A percentile compares a stretch with the other conserved stretches of the same genome.
Conservation (phyloP, 2,329 filamentous ascomycete genomes). For the Fusarium begoniae region DNA sequence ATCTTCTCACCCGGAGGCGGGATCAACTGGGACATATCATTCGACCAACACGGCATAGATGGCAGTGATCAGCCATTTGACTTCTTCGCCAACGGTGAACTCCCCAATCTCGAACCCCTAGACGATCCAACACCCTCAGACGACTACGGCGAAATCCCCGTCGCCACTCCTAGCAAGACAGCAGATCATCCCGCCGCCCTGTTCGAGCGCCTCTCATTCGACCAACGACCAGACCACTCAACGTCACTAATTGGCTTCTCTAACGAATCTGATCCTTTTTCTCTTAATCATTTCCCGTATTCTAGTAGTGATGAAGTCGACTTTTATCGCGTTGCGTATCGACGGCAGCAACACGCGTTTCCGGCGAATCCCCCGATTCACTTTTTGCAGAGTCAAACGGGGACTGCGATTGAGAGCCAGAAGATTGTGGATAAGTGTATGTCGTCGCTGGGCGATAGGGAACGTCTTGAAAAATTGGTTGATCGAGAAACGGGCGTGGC, state of each 20-base stretch:
- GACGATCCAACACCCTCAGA: background rate
- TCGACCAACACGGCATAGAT: background rate
- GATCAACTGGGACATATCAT: background rate
- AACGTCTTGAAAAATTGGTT: background rate
- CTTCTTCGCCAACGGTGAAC: slow-evolving; percentile 1
- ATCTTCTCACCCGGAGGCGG: background rate
- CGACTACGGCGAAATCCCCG: background rate
- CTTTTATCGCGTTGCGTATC: slow-evolving; percentile 1
- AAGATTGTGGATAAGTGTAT: background rate
- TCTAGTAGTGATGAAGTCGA: background rate
- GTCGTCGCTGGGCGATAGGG: background rate
- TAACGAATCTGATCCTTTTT: background rate
- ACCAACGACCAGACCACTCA: background rate
- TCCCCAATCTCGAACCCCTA: background rate
- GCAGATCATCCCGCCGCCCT: background rate
- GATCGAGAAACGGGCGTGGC: background rate
- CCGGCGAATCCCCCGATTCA: background rate
- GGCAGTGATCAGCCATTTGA: background rate
- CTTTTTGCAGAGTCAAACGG: background rate
- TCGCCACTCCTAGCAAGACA: background rate
- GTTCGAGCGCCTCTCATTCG: background rate
- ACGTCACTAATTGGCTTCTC: background rate
- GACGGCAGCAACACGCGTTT: background rate
- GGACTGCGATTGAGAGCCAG: background rate
- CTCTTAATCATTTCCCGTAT: background rate